A percentile compares a stretch with the other conserved stretches of the same genome.
Conservation (phyloP, 2,329 filamentous ascomycete species). For the Calcarisporium arbuscula region DNA sequence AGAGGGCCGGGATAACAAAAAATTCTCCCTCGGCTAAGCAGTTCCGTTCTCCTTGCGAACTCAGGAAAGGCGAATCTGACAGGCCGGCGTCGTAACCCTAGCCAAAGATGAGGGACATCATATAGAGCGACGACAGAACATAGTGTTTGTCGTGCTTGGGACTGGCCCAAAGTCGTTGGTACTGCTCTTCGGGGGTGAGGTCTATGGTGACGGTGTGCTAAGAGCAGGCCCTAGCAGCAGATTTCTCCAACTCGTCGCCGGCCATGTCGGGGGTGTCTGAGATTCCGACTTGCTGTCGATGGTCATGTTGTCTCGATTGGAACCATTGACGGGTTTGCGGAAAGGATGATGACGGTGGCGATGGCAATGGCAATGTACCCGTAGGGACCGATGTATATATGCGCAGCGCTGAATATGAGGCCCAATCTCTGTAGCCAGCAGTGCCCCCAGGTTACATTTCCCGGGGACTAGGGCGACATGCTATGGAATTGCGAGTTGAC, state of each 20-base stretch:
- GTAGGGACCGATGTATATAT: too few relatives aligned
- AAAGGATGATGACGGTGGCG: too few relatives aligned
- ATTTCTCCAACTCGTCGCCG: neutral
- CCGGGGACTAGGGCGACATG: too few relatives aligned
- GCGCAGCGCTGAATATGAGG: too few relatives aligned
- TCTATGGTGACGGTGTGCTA: conserved; percentile 9
- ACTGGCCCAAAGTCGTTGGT: conserved; percentile 19
- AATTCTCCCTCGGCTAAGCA: conserved; percentile 22
- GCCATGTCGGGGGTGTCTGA: neutral
- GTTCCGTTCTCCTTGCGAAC: conserved; percentile 26
- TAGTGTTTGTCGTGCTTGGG: conserved; percentile 21
- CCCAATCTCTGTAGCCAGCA: too few relatives aligned
- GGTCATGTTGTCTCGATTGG: too few relatives aligned
- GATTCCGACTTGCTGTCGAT: too few relatives aligned
- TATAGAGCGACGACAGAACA: conserved; percentile 20
- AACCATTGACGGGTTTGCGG: too few relatives aligned
- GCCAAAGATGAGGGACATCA: conserved; percentile 26
- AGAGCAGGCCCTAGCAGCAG: too few relatives aligned
- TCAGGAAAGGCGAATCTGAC: conserved; percentile 27
- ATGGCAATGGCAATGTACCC: too few relatives aligned
- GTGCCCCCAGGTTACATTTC: too few relatives aligned
- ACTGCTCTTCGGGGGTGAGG: conserved; percentile 19
- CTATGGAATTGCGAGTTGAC: too few relatives aligned
- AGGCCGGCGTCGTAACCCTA: conserved; percentile 30
- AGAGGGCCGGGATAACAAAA: conserved; percentile 27